phyloP scores from a whole-genome alignment of 164 flowering plant genomes.

The Litsea cubeba region DNA sequence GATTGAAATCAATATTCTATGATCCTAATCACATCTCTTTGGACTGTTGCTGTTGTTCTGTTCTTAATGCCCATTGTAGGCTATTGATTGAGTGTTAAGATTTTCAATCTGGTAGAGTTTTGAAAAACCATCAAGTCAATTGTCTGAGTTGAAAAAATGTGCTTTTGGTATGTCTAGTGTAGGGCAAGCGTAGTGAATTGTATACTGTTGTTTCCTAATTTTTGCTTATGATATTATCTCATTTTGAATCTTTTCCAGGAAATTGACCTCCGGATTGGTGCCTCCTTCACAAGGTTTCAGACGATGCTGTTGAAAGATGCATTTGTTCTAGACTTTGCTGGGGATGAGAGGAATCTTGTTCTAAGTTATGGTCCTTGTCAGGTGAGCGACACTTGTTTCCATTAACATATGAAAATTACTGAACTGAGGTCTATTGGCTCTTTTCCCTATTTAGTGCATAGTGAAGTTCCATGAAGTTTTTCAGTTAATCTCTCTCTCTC shows the following conservation, averaged over 20 bases:
- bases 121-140: too few relatives aligned
- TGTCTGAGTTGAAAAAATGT: too few relatives aligned
- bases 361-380: constrained; percentile 98
- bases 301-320: constrained; percentile 86
- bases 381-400: constrained; percentile 39
- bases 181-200: too few relatives aligned
- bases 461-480: not conserved
- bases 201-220: not conserved
- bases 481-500: not conserved
- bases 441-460: not conserved
- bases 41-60: too few relatives aligned
- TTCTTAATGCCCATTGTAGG: too few relatives aligned
- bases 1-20: too few relatives aligned
- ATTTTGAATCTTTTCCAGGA: constrained; percentile 44
- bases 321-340: constrained; percentile 54
- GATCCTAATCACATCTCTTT: too few relatives aligned
- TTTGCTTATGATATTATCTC: not conserved
- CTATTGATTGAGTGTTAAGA: too few relatives aligned
- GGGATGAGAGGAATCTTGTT: constrained; percentile 61
- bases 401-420: not conserved
- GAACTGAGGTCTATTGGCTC: not conserved
- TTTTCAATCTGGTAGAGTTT: too few relatives aligned
- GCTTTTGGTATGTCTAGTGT: too few relatives aligned
- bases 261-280: constrained; percentile 95
- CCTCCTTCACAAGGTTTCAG: constrained; percentile 97